These are phyloP conservation scores for Pisolithus thermaeus DNA, from an alignment of 1,284 basidiomycete genomes.

Conservation along the genomic window DNA sequence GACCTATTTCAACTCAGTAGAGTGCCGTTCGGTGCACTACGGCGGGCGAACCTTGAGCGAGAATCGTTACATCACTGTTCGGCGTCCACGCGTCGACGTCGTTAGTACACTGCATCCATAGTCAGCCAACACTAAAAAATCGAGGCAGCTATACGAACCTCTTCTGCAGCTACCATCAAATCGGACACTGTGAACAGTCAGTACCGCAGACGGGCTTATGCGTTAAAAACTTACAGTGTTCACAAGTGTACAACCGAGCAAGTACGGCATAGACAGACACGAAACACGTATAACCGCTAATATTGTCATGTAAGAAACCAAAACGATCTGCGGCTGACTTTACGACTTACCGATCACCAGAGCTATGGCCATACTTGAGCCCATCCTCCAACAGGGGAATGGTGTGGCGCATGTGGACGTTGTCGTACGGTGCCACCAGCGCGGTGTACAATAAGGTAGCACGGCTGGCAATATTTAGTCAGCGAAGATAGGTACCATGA, in stretches of 20 bases:
- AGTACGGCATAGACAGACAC: constrained; percentile 48
- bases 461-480: constrained; percentile 36
- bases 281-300: constrained; percentile 56
- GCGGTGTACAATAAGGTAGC: constrained; percentile 54
- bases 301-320: neutral
- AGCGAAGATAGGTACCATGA: neutral
- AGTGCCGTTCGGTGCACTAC: neutral
- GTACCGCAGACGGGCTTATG: constrained; percentile 1
- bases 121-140: neutral
- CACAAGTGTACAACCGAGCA: constrained; percentile 54
- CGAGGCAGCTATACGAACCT: constrained; percentile 33
- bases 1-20: constrained; percentile 29
- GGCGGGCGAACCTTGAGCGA: constrained; percentile 43
- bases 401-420: constrained; percentile 56
- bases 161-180: constrained; percentile 53
- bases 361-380: constrained; percentile 56
- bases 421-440: constrained; percentile 64
- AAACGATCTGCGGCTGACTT: neutral
- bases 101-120: constrained; percentile 38
- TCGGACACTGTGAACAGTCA: constrained; percentile 44
- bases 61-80: constrained; percentile 45
- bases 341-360: constrained; percentile 54
- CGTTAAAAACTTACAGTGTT: constrained; percentile 44
- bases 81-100: constrained; percentile 56
- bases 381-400: constrained; percentile 57